A percentile compares a stretch with the other conserved stretches of the same genome.
phyloP scores from a whole-genome alignment of 192 early-diverging fungal genomes.

The Umbelopsis isabellina region DNA sequence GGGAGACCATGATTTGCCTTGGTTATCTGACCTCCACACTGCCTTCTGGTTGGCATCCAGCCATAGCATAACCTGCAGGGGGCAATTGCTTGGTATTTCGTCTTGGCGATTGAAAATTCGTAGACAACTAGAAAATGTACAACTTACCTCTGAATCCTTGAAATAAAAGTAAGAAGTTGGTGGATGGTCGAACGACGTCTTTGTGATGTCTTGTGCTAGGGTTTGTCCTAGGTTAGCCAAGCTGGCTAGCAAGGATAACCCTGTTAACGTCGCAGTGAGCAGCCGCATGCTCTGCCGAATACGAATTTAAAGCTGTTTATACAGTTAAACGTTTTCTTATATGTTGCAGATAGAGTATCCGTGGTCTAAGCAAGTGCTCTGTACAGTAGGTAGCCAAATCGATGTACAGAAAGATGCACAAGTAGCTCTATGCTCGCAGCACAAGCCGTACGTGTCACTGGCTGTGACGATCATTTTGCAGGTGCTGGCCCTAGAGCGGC shows the following conservation, averaged over 20 bases:
- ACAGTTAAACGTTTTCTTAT: not conserved
- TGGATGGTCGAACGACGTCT: conserved; percentile 37
- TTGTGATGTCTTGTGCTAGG: conserved; percentile 19
- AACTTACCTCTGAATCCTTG: conserved; percentile 57
- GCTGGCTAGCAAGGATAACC: conserved; percentile 15
- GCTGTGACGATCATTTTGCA: conserved; percentile 7
- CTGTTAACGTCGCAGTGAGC: conserved; percentile 22
- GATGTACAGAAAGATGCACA: not conserved
- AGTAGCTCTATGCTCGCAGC: not conserved
- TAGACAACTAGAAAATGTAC: not conserved
- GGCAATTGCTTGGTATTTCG: not conserved
- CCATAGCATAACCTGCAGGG: conserved; percentile 51
- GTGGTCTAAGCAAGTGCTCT: not conserved
- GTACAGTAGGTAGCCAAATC: not conserved
- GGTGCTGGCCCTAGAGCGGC: too few relatives aligned
- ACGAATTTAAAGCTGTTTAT: not conserved
- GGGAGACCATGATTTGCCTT: conserved; percentile 65
- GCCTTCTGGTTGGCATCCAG: conserved; percentile 51
- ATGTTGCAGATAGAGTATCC: not conserved
- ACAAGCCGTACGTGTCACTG: conserved; percentile 13
- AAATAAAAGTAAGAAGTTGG: conserved; percentile 57
- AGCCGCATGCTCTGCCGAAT: conserved; percentile 16
- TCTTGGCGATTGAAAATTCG: not conserved
- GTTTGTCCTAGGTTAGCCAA: conserved; percentile 4
- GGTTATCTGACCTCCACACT: conserved; percentile 65